phyloP scores from a whole-genome alignment of 352 stramenopile species.

The Peronospora belbahrii region DNA sequence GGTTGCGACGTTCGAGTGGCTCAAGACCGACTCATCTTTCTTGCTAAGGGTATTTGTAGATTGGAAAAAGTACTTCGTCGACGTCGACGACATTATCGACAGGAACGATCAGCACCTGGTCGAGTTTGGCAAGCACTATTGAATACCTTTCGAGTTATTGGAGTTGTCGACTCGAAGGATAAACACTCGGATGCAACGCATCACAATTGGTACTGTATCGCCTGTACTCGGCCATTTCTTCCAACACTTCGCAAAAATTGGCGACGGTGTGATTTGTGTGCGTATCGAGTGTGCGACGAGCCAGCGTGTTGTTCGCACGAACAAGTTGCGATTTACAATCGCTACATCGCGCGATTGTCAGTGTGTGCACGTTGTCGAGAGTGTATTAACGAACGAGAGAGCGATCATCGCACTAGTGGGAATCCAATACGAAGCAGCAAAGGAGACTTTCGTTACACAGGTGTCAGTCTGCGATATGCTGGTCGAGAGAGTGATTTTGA shows the following conservation, averaged over 20 bases:
- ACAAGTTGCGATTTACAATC: conserved; percentile 34
- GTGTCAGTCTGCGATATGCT: conserved; percentile 15
- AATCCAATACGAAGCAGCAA: conserved; percentile 1
- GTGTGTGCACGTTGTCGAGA: conserved; percentile 30
- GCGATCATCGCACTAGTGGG: conserved; percentile 1
- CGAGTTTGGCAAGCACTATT: conserved; percentile 17
- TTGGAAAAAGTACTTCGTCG: conserved; percentile 27
- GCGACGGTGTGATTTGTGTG: conserved; percentile 33
- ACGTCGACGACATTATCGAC: conserved; percentile 8
- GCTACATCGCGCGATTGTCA: conserved; percentile 28
- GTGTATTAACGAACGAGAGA: conserved; percentile 22
- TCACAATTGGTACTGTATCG: conserved; percentile 35
- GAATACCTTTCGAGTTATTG: conserved; percentile 15
- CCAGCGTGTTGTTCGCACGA: conserved; percentile 29
- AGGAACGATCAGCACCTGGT: conserved; percentile 6
- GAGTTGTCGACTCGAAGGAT: conserved; percentile 6
- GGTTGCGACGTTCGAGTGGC: conserved; percentile 15
- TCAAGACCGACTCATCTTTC: conserved; percentile 15
- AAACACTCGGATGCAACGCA: conserved; percentile 9
- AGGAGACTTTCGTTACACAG: conserved; percentile 19
- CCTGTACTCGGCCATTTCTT: conserved; percentile 25
- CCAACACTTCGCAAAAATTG: conserved; percentile 17
- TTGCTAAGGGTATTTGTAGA: conserved; percentile 21
- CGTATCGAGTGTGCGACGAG: conserved; percentile 29
- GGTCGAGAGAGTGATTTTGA: conserved; percentile 20